Evolutionary conservation across 2,329 filamentous ascomycete genomes (phyloP).

Genomic region (Phyllachora maydis): DNA sequence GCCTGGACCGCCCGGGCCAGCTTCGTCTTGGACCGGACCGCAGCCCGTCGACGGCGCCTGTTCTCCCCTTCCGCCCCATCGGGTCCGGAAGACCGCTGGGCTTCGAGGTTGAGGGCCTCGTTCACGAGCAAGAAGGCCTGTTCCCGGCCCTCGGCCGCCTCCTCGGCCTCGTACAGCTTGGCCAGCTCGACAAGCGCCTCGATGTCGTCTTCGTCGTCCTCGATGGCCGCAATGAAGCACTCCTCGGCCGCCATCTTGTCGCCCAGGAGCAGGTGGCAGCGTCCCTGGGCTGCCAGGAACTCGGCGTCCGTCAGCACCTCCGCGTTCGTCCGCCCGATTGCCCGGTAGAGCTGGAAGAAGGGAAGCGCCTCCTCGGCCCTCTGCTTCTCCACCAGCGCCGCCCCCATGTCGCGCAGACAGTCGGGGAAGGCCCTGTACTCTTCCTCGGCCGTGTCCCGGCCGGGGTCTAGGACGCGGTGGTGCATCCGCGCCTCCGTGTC

Average conservation of each 20-base stretch:
- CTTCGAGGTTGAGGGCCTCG: constrained; percentile 48
- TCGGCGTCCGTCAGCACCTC: constrained; percentile 17
- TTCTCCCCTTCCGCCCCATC: background rate
- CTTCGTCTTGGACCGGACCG: background rate
- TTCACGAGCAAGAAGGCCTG: constrained; percentile 60
- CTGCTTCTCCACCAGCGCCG: constrained; percentile 19
- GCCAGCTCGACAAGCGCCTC: constrained; percentile 63
- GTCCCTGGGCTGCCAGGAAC: constrained; percentile 33
- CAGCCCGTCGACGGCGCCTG: background rate
- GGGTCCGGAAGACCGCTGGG: constrained; percentile 12
- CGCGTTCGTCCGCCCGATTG: constrained; percentile 18
- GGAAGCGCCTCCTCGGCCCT: constrained; percentile 21
- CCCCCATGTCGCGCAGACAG: constrained; percentile 50
- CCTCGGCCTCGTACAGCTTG: constrained; percentile 62
- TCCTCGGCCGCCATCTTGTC: constrained; percentile 52
- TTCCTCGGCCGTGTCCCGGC: constrained; percentile 30
- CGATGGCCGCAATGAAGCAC: constrained; percentile 54
- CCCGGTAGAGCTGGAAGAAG: constrained; percentile 34
- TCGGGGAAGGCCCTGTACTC: constrained; percentile 34
- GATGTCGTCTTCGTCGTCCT: constrained; percentile 49
- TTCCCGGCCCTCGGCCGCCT: constrained; percentile 34
- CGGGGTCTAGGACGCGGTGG: constrained; percentile 1
- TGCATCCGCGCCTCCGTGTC: constrained; percentile 54
- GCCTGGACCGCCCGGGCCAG: constrained; percentile 3
- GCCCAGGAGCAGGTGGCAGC: constrained; percentile 46